Evolutionary conservation across 176 grass and related monocot species (phyloP).

Genomic region (Microstegium vimineum): DNA sequence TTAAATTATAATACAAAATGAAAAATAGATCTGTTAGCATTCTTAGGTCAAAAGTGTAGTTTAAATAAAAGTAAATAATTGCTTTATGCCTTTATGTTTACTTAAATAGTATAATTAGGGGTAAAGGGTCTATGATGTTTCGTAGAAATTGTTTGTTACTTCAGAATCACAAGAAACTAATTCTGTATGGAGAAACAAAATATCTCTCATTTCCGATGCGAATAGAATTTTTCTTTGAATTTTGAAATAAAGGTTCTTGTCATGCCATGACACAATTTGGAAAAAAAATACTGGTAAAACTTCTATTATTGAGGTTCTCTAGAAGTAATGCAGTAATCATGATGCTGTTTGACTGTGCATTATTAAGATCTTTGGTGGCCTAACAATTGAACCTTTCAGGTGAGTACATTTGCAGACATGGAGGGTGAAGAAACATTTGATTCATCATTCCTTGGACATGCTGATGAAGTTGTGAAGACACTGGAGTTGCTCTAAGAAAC

Average conservation of each 20-base stretch:
- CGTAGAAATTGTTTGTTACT: not conserved
- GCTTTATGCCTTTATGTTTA: not conserved
- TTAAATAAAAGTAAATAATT: not conserved
- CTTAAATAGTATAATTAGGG: not conserved
- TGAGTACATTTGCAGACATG: slow-evolving; percentile 96
- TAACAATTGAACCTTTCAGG: slow-evolving; percentile 28
- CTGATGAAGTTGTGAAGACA: slow-evolving; percentile 78
- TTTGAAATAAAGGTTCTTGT: not conserved
- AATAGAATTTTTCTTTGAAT: too few species aligned
- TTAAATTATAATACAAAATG: not conserved
- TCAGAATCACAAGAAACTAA: too few species aligned
- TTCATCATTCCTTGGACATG: slow-evolving; percentile 69
- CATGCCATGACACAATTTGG: slow-evolving; percentile 28
- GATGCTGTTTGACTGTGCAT: not conserved
- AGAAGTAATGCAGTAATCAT: slow-evolving; percentile 29
- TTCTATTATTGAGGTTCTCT: slow-evolving; percentile 18
- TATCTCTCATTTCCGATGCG: too few species aligned
- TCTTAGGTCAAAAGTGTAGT: not conserved
- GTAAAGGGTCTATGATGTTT: not conserved
- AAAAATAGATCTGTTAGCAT: not conserved
- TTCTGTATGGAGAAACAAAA: too few species aligned
- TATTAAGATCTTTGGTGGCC: not conserved
- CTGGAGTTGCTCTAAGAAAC: too few species aligned
- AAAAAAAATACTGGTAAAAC: slow-evolving; percentile 14
- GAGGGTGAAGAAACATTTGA: slow-evolving; percentile 98